Evolutionary conservation across 805 yeast genomes (phyloP).

Genomic region (Cyberlindnera lachancei): DNA sequence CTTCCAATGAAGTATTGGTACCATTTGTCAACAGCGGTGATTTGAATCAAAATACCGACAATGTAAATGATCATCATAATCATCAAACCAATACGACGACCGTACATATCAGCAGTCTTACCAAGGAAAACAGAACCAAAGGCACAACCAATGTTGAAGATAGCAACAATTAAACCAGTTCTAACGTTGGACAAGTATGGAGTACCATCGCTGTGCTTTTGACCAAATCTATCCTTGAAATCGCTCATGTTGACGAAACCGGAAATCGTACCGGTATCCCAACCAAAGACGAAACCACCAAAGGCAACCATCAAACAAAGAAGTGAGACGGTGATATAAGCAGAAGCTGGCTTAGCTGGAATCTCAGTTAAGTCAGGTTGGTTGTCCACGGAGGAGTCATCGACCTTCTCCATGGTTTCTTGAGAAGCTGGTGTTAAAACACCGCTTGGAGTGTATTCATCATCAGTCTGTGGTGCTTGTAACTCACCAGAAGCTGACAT

Average conservation of each 20-base stretch:
- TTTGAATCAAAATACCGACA: conserved; percentile 62
- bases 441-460: conserved; percentile 12
- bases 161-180: conserved; percentile 48
- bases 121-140: conserved; percentile 60
- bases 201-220: conserved; percentile 32
- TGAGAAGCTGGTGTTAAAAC: conserved; percentile 17
- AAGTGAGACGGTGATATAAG: conserved; percentile 22
- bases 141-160: conserved; percentile 72
- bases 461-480: conserved; percentile 7
- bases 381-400: conserved; percentile 8
- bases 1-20: conserved; percentile 67
- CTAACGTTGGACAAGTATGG: conserved; percentile 43
- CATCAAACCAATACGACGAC: conserved; percentile 61
- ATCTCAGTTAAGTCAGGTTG: conserved; percentile 6
- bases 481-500: conserved; percentile 13
- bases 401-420: conserved; percentile 13
- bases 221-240: conserved; percentile 51
- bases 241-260: conserved; percentile 58
- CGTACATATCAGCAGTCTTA: conserved; percentile 52
- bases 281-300: conserved; percentile 74
- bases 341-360: conserved; percentile 28
- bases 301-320: conserved; percentile 48
- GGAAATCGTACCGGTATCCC: conserved; percentile 77
- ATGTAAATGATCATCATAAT: conserved; percentile 55
- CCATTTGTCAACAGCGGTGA: conserved; percentile 48